Percentiles rank a stretch among this genome's conserved stretches.
These are phyloP conservation scores for Phytophthora idaei DNA, from an alignment of 352 stramenopile species.

Conservation along the genomic window DNA sequence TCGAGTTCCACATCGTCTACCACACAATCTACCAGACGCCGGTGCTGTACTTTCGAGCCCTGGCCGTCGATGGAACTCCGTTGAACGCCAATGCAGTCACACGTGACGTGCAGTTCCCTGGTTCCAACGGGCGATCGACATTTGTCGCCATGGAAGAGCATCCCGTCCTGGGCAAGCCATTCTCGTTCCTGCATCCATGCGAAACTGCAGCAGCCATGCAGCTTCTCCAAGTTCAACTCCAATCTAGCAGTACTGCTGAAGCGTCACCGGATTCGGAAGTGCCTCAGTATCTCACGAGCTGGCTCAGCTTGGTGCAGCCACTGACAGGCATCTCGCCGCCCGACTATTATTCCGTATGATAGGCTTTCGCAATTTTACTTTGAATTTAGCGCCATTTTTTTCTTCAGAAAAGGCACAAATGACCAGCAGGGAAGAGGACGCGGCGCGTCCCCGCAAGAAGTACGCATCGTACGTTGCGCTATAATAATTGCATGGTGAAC, in stretches of 20 bases:
- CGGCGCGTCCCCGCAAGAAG: slow-evolving; percentile 33
- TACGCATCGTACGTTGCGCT: slow-evolving; percentile 2
- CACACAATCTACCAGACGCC: slow-evolving; percentile 78
- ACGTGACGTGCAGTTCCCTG: slow-evolving; percentile 38
- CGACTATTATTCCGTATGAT: slow-evolving; percentile 42
- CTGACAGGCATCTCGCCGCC: slow-evolving; percentile 58
- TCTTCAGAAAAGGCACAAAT: slow-evolving; percentile 2
- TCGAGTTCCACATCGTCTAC: slow-evolving; percentile 86
- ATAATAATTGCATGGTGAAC: background rate
- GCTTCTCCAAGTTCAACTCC: slow-evolving; percentile 48
- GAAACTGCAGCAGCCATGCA: slow-evolving; percentile 75
- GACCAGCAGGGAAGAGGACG: slow-evolving; percentile 10
- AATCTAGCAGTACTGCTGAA: background rate
- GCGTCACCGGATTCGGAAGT: background rate
- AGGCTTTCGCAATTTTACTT: slow-evolving; percentile 19
- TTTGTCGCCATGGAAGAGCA: slow-evolving; percentile 76
- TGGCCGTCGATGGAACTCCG: slow-evolving; percentile 46
- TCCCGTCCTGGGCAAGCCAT: slow-evolving; percentile 66
- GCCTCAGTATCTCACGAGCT: slow-evolving; percentile 61
- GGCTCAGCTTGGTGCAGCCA: slow-evolving; percentile 79
- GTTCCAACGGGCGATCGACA: slow-evolving; percentile 31
- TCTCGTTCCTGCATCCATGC: slow-evolving; percentile 80
- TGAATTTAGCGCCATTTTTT: slow-evolving; percentile 19
- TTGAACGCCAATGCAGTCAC: slow-evolving; percentile 29
- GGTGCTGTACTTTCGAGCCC: slow-evolving; percentile 70